Percentiles rank a stretch among this genome's conserved stretches.
These are phyloP conservation scores for Madurella mycetomatis DNA, from an alignment of 2,329 filamentous ascomycete genomes.

Conservation along the genomic window DNA sequence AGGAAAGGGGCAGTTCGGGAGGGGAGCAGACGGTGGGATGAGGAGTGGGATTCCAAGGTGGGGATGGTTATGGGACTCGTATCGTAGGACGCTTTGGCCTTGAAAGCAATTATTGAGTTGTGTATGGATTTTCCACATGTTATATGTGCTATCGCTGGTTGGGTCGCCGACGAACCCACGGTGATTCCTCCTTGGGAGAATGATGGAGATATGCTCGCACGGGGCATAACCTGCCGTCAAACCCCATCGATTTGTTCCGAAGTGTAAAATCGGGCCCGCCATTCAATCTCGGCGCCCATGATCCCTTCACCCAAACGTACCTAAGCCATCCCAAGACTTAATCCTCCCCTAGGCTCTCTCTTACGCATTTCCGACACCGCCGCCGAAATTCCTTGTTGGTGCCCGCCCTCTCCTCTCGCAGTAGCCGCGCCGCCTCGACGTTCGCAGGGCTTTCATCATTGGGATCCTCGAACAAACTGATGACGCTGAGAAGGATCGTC, in stretches of 20 bases:
- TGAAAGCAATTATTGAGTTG: background rate
- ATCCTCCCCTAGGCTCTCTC: constrained; percentile 75
- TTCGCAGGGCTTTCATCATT: constrained; percentile 97
- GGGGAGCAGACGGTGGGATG: constrained; percentile 76
- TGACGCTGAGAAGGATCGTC: constrained; percentile 86
- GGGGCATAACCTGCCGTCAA: background rate
- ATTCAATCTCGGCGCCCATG: background rate
- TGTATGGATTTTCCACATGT: background rate
- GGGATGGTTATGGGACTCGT: constrained; percentile 61
- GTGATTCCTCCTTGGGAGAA: background rate
- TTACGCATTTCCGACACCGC: constrained; percentile 70
- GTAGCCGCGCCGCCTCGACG: constrained; percentile 83
- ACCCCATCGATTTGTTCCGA: background rate
- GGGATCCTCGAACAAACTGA: constrained; percentile 85
- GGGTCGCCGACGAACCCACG: background rate
- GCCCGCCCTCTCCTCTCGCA: constrained; percentile 69
- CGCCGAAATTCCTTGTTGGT: constrained; percentile 69
- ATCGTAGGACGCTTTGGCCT: constrained; percentile 14
- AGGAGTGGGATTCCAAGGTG: constrained; percentile 85
- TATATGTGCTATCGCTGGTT: background rate
- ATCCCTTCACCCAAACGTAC: background rate
- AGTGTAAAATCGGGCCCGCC: background rate
- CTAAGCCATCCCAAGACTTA: constrained; percentile 28
- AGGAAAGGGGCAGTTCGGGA: constrained; percentile 69
- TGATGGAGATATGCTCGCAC: background rate